These are phyloP conservation scores for Picea sitchensis DNA, from an alignment of 75 land plant species.

Conservation along the genomic window DNA sequence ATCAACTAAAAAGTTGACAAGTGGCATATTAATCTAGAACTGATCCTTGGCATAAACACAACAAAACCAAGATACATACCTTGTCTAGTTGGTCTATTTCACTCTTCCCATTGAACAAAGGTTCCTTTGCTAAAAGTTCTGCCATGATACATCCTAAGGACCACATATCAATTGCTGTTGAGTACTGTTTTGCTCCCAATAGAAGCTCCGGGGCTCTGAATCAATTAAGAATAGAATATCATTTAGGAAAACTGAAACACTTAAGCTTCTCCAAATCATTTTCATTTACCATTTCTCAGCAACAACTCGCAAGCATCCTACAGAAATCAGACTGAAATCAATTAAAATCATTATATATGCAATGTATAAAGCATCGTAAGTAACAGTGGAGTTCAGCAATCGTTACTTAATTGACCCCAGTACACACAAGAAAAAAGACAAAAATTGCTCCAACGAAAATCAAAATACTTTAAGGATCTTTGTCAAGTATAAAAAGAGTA, in stretches of 20 bases:
- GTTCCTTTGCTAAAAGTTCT: constrained; percentile 86
- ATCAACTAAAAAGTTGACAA: background rate
- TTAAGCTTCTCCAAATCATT: background rate
- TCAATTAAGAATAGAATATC: constrained; percentile 3
- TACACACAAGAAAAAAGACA: background rate
- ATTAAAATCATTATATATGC: background rate
- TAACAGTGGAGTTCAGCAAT: background rate
- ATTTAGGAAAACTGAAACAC: background rate
- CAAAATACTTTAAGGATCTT: background rate
- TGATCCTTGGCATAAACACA: background rate
- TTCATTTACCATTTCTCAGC: background rate
- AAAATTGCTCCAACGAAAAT: background rate
- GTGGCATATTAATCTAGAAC: background rate
- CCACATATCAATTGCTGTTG: constrained; percentile 99
- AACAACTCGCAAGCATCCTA: background rate
- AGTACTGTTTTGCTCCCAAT: constrained; percentile 83
- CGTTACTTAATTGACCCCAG: background rate
- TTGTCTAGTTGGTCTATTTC: constrained; percentile 92
- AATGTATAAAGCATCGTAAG: background rate
- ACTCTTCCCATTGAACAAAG: constrained; percentile 86
- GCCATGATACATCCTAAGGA: constrained; percentile 99
- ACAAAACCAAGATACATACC: constrained; percentile 29
- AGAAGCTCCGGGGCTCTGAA: constrained; percentile 94
- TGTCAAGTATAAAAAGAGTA: background rate
- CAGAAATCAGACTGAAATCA: background rate